phyloP scores from a whole-genome alignment of 2,329 filamentous ascomycete species.

The Sporothrix pallida region DNA sequence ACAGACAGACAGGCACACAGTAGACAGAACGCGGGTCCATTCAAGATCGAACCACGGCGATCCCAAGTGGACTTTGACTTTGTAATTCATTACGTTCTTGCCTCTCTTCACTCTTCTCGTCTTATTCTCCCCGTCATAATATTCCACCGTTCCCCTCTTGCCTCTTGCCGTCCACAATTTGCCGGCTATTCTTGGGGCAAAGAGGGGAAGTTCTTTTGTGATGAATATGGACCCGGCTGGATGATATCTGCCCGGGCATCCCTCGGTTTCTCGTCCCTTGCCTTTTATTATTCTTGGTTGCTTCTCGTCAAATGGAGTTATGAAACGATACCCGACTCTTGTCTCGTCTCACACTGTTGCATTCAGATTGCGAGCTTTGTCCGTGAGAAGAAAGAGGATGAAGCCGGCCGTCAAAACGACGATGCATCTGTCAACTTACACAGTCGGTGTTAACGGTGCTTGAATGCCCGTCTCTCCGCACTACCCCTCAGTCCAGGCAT shows the following conservation, averaged over 20 bases:
- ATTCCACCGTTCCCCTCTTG: background rate
- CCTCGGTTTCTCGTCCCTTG: background rate
- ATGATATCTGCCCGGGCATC: conserved; percentile 8
- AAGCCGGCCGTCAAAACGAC: background rate
- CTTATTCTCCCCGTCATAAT: background rate
- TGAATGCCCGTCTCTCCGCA: conserved; percentile 9
- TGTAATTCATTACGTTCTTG: too few relatives aligned
- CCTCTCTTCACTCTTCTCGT: background rate
- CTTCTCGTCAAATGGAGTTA: background rate
- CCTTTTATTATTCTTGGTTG: background rate
- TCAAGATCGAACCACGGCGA: too few relatives aligned
- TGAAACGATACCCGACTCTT: background rate
- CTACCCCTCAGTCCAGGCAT: background rate
- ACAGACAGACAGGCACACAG: too few relatives aligned
- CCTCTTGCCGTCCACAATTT: conserved; percentile 1
- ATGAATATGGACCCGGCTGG: background rate
- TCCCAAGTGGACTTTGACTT: too few relatives aligned
- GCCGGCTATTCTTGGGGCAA: conserved; percentile 19
- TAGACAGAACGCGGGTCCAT: too few relatives aligned
- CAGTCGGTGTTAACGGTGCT: conserved; percentile 19
- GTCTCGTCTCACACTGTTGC: background rate
- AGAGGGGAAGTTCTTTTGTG: background rate
- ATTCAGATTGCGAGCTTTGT: conserved; percentile 17
- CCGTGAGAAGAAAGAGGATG: background rate
- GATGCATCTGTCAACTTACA: background rate